Conservation (phyloP, 2,329 filamentous ascomycete genomes). For the Amylocarpus encephaloides region DNA sequence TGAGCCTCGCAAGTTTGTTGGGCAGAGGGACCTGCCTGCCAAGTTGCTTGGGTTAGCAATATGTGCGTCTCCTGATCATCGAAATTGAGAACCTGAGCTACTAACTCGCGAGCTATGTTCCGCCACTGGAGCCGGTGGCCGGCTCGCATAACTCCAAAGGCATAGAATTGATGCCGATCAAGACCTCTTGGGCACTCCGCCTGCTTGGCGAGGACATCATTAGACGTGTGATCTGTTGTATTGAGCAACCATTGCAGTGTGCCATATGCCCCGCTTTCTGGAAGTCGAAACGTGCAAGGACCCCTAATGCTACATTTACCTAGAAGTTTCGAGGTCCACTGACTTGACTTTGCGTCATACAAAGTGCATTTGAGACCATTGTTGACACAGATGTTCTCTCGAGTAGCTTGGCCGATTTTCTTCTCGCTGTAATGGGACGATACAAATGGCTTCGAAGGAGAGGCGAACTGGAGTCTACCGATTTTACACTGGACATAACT, state of each 20-base stretch:
- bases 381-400: too few species aligned
- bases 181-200: slow-evolving; percentile 41
- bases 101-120: slow-evolving; percentile 48
- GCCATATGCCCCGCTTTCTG: slow-evolving; percentile 8
- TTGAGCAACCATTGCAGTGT: slow-evolving; percentile 22
- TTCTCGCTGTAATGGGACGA: too few species aligned
- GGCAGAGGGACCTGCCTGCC: slow-evolving; percentile 39
- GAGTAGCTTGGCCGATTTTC: too few species aligned
- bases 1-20: slow-evolving; percentile 29
- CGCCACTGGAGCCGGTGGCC: slow-evolving; percentile 47
- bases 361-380: not conserved
- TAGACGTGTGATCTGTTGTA: slow-evolving; percentile 34
- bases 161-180: slow-evolving; percentile 47
- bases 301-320: slow-evolving; percentile 21
- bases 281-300: slow-evolving; percentile 37
- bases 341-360: not conserved
- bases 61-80: slow-evolving; percentile 41
- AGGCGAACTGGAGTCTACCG: too few species aligned
- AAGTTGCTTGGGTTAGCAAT: slow-evolving; percentile 43
- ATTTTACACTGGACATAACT: too few species aligned
- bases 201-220: slow-evolving; percentile 46
- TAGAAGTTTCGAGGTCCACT: slow-evolving; percentile 18
- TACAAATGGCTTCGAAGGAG: too few species aligned
- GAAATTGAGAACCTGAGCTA: slow-evolving; percentile 41
- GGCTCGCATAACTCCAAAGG: slow-evolving; percentile 41